Percentiles rank a stretch among this genome's conserved stretches.
Evolutionary conservation across 2,329 filamentous ascomycete genomes (phyloP).

Genomic region (Ophiostoma sp.): DNA sequence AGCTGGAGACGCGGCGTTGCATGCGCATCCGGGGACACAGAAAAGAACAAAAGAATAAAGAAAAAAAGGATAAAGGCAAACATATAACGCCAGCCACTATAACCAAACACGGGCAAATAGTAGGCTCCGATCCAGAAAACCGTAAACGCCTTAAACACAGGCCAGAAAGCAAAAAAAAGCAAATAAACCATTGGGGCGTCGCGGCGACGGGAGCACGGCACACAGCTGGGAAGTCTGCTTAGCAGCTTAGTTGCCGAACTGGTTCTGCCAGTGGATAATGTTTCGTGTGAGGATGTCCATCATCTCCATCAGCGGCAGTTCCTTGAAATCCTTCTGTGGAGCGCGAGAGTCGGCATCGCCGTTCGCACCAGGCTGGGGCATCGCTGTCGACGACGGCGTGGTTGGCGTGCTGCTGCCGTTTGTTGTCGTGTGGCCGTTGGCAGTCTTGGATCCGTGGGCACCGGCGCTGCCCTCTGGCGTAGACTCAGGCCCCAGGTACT

Average conservation of each 20-base stretch:
- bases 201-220: neutral
- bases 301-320: slow-evolving; percentile 77
- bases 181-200: too few relatives aligned
- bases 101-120: neutral
- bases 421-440: neutral
- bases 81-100: slow-evolving; percentile 15
- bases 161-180: neutral
- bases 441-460: slow-evolving; percentile 35
- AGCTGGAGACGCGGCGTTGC: neutral
- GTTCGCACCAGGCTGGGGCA: neutral
- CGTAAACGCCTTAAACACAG: neutral
- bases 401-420: slow-evolving; percentile 11
- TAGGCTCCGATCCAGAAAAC: neutral
- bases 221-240: neutral
- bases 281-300: slow-evolving; percentile 80
- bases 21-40: neutral
- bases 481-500: slow-evolving; percentile 20
- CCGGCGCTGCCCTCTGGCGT: neutral
- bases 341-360: neutral
- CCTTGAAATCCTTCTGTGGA: slow-evolving; percentile 58
- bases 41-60: neutral
- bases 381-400: slow-evolving; percentile 10
- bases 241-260: slow-evolving; percentile 43
- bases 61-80: slow-evolving; percentile 9
- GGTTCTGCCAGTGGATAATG: slow-evolving; percentile 78